A percentile compares a stretch with the other conserved stretches of the same genome.
Evolutionary conservation across 2,329 filamentous ascomycete species (phyloP).

Genomic region (Pseudogymnoascus sp.): DNA sequence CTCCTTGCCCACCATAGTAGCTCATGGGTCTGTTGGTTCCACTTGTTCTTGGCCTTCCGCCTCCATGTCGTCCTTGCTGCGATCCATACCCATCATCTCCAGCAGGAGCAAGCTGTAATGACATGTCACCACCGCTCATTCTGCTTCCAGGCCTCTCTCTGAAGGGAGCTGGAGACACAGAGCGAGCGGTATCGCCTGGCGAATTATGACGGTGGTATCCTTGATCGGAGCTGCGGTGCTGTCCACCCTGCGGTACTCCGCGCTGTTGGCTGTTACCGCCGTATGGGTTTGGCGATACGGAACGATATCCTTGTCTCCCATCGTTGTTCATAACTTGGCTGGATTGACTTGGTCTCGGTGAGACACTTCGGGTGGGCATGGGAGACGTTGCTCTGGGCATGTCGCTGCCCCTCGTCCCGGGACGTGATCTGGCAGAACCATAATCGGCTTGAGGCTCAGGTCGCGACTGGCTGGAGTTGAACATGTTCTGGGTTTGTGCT

Average conservation of each 20-base stretch:
- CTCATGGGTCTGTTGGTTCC: slow-evolving; percentile 42
- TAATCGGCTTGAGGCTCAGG: slow-evolving; percentile 24
- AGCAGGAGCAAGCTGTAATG: slow-evolving; percentile 55
- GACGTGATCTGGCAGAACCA: slow-evolving; percentile 41
- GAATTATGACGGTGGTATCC: slow-evolving; percentile 44
- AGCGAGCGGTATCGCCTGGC: slow-evolving; percentile 38
- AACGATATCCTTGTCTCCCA: slow-evolving; percentile 37
- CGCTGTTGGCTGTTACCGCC: slow-evolving; percentile 27
- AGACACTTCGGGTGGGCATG: slow-evolving; percentile 54
- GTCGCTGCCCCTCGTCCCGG: slow-evolving; percentile 51
- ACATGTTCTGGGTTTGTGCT: slow-evolving; percentile 74
- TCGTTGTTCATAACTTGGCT: slow-evolving; percentile 37
- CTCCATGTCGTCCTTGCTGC: slow-evolving; percentile 40
- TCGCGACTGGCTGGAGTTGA: slow-evolving; percentile 35
- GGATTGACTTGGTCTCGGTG: slow-evolving; percentile 47
- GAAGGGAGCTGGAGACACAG: slow-evolving; percentile 36
- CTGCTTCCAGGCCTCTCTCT: slow-evolving; percentile 45
- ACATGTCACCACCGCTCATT: slow-evolving; percentile 51
- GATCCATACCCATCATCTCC: slow-evolving; percentile 53
- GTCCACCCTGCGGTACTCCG: slow-evolving; percentile 31
- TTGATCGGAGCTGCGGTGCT: slow-evolving; percentile 42
- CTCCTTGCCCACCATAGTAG: slow-evolving; percentile 40
- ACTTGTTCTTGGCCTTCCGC: slow-evolving; percentile 43
- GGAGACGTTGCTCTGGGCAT: slow-evolving; percentile 59
- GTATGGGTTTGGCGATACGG: slow-evolving; percentile 60